A percentile compares a stretch with the other conserved stretches of the same genome.
phyloP scores from a whole-genome alignment of 1,284 basidiomycete genomes.

The Porodaedalea pini region DNA sequence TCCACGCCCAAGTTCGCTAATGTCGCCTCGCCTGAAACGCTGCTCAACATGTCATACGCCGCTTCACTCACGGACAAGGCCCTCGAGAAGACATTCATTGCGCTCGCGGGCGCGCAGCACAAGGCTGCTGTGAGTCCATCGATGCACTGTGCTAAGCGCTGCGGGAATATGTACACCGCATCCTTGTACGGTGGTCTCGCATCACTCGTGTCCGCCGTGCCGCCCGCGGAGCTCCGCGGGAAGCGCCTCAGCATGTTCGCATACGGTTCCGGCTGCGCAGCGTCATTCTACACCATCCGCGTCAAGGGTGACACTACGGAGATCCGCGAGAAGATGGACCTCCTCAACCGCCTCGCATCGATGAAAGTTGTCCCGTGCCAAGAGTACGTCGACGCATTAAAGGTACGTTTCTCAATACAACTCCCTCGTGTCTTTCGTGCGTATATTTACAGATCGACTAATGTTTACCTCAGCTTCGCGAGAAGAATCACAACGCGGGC shows the following conservation, averaged over 20 bases:
- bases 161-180: constrained; percentile 99
- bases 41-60: constrained; percentile 65
- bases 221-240: constrained; percentile 62
- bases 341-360: constrained; percentile 70
- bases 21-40: constrained; percentile 64
- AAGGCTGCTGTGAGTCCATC: constrained; percentile 68
- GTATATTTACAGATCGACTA: constrained; percentile 14
- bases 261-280: constrained; percentile 90
- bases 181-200: constrained; percentile 93
- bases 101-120: constrained; percentile 69
- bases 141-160: constrained; percentile 81
- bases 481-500: constrained; percentile 93
- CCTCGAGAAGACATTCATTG: constrained; percentile 92
- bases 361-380: constrained; percentile 93
- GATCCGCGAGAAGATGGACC: constrained; percentile 78
- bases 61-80: constrained; percentile 88
- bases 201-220: constrained; percentile 69
- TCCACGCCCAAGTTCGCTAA: constrained; percentile 70
- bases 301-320: constrained; percentile 83
- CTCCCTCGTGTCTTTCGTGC: constrained; percentile 1
- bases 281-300: constrained; percentile 84
- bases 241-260: constrained; percentile 92
- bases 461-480: constrained; percentile 63
- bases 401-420: constrained; percentile 44
- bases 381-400: constrained; percentile 75